phyloP scores from a whole-genome alignment of 495 filamentous ascomycete genomes.

The Xylaria bambusicola region DNA sequence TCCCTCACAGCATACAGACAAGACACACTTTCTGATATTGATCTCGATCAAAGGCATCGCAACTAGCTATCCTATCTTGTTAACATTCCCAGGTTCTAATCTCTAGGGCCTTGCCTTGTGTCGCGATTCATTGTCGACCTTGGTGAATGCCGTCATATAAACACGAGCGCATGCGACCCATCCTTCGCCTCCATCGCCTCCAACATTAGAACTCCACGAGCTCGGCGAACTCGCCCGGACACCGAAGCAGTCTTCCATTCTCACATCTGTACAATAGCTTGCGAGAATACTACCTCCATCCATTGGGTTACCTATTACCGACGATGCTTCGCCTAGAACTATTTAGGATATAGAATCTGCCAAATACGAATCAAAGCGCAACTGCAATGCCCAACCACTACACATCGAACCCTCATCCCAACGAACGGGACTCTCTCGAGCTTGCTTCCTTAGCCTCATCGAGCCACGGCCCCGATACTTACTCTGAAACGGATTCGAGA shows the following conservation, averaged over 20 bases:
- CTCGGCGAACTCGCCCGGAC: neutral
- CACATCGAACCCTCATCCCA: constrained; percentile 45
- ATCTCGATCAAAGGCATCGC: neutral
- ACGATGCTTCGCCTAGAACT: constrained; percentile 7
- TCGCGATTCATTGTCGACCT: constrained; percentile 11
- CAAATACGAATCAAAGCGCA: constrained; percentile 8
- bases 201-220: neutral
- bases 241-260: neutral
- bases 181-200: neutral
- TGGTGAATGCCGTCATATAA: constrained; percentile 14
- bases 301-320: neutral
- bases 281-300: neutral
- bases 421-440: constrained; percentile 88
- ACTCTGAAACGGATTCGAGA: constrained; percentile 69
- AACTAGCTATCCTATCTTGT: neutral
- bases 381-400: constrained; percentile 48
- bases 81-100: neutral
- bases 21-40: too few species aligned
- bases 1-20: neutral
- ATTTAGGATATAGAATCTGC: constrained; percentile 12
- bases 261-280: neutral
- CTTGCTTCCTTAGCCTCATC: constrained; percentile 92
- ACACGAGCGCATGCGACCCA: constrained; percentile 6
- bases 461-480: constrained; percentile 56
- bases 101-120: neutral